phyloP scores from a whole-genome alignment of 345 rosid species.

The Arabidopsis arenosa region DNA sequence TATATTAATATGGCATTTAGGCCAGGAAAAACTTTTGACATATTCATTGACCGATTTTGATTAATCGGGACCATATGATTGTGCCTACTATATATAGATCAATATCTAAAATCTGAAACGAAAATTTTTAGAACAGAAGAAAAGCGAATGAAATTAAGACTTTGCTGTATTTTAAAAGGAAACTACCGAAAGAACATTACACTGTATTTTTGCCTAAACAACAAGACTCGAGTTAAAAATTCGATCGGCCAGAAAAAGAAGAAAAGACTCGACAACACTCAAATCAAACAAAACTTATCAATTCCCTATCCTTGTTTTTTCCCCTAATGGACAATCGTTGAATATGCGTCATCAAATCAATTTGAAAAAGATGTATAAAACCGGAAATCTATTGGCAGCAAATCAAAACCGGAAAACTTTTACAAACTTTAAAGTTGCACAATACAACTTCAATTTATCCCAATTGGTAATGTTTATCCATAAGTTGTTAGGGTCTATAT shows the following conservation, averaged over 20 bases:
- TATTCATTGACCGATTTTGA: not conserved
- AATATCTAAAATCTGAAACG: not conserved
- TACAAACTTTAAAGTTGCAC: not conserved
- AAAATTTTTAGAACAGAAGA: not conserved
- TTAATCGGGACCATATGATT: not conserved
- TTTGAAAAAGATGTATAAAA: not conserved
- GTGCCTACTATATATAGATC: not conserved
- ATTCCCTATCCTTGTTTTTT: conserved; percentile 9
- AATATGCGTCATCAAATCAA: not conserved
- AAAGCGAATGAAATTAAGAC: not conserved
- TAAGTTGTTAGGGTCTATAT: not conserved
- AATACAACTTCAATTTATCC: not conserved
- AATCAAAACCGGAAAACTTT: not conserved
- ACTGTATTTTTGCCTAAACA: not conserved
- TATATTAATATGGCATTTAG: not conserved
- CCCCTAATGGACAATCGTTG: conserved; percentile 9
- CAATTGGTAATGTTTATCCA: not conserved
- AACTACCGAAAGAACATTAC: conserved; percentile 9
- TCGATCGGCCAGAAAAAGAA: conserved; percentile 7
- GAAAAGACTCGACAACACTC: conserved; percentile 1
- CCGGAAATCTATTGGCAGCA: not conserved
- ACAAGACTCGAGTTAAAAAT: conserved; percentile 1
- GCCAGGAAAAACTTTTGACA: not conserved
- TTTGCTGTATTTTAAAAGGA: conserved; percentile 17
- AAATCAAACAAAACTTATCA: conserved; percentile 18